Base-by-base conservation (phyloP, 164 flowering plant species). In the Sextonia rubra region DNA sequence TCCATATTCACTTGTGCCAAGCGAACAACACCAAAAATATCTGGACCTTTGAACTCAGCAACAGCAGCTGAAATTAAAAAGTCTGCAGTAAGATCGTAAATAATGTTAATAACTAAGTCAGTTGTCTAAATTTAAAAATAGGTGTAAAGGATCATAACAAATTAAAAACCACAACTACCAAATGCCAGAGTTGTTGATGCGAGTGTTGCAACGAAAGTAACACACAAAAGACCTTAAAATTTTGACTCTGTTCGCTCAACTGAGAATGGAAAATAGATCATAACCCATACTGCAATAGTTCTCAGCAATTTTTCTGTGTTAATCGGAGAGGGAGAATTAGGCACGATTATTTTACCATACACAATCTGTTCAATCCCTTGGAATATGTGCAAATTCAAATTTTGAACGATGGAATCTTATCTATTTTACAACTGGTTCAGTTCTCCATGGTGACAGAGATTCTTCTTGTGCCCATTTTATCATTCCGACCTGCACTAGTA, bases 21-120 rank as follows among this genome's bases (percentile, higher is more conserved):
- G 22, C 99, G 92, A 79, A 90, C 97, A 60, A 95, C 99, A 24
- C 98, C 99, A 81, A 87, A 91, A 49, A 91, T 78, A 64, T 80
- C 79, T 5, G 98, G 99, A 69, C 99, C 97, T 82, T 95, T 95
- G 77, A 93, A 93, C 77, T 95, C 99, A 30, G 98, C 86, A 74
- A 95, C 99, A 70, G 95, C 97, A 65, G 98, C 94, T 55, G 98
- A 95, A 47, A 95, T 79, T 69, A 90, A 79, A 77, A 95, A 91
- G 72, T 91, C 97, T 95, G 89, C 76, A 80, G 15, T 47, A 18
- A 61, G 67, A 60, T n/a, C 48, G 44, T 58, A 76, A 27, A 62
- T 60, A 44, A 25, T 18, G 23, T 56, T 48, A 29, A 22, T 17
- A 64, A 71, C 14, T 8, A 60, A 60, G 23, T 60, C 29, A 61